Conservation (phyloP, 805 yeast species). For the Cyberlindnera misumaiensis region DNA sequence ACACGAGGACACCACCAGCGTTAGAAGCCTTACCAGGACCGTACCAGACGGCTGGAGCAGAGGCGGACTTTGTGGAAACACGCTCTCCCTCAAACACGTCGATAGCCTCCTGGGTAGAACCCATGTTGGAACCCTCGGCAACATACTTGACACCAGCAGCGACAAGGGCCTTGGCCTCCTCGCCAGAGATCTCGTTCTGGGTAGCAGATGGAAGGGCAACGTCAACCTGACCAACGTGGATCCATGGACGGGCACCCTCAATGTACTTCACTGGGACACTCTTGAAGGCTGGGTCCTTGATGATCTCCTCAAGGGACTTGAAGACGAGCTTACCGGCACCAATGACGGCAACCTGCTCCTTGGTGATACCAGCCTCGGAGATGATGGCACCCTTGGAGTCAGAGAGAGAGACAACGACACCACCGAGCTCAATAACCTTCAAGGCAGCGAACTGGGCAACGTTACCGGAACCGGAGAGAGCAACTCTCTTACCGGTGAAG, state of each 20-base stretch:
- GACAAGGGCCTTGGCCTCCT: conserved; percentile 90
- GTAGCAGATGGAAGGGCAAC: conserved; percentile 98
- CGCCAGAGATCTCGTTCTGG: conserved; percentile 95
- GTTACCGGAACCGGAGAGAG: conserved; percentile 97
- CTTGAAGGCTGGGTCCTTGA: conserved; percentile 49
- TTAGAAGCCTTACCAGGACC: conserved; percentile 99
- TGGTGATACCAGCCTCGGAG: conserved; percentile 73
- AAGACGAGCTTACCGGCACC: conserved; percentile 74
- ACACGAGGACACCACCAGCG: conserved; percentile 99
- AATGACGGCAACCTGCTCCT: conserved; percentile 71
- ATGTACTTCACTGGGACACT: conserved; percentile 59
- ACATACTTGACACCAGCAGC: conserved; percentile 87
- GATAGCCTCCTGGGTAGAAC: conserved; percentile 96
- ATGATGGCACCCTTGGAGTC: conserved; percentile 92
- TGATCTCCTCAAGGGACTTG: conserved; percentile 65
- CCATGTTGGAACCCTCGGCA: conserved; percentile 99
- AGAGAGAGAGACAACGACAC: conserved; percentile 86
- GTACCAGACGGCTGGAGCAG: conserved; percentile 75
- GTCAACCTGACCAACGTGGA: conserved; percentile 83
- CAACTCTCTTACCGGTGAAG: conserved; percentile 89
- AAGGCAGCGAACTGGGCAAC: conserved; percentile 99
- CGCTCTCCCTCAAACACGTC: conserved; percentile 87
- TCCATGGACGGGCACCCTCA: conserved; percentile 96
- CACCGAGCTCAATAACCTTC: conserved; percentile 95
- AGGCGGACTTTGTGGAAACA: conserved; percentile 32